Percentiles rank a stretch among this genome's conserved stretches.
These are phyloP conservation scores for Chrysochromulina parva DNA, from an alignment of 78 protist genomes.

Conservation along the genomic window DNA sequence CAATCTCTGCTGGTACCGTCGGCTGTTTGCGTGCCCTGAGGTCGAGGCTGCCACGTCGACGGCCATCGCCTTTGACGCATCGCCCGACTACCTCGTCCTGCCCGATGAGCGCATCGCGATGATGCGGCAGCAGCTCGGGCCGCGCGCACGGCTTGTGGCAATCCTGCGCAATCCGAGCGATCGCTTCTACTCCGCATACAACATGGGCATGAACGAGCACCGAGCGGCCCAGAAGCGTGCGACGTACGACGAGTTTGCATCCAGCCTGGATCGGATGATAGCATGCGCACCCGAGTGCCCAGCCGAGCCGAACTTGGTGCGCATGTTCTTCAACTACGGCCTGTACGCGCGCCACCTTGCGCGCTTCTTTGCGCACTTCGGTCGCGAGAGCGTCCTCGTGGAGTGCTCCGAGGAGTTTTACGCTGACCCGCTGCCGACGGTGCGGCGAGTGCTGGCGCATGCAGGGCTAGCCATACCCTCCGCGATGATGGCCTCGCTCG, in stretches of 20 bases:
- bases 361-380: background rate
- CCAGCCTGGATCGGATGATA: background rate
- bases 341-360: background rate
- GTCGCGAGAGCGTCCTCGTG: background rate
- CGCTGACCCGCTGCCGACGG: background rate
- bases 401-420: background rate
- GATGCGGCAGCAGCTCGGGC: background rate
- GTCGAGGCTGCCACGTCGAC: background rate
- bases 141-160: background rate
- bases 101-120: background rate
- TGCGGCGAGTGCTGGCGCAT: background rate
- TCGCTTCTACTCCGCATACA: background rate
- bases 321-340: background rate
- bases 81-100: constrained; percentile 5
- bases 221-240: background rate
- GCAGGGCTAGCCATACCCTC: background rate
- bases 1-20: constrained; percentile 1
- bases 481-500: background rate
- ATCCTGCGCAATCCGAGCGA: background rate
- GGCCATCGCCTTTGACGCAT: background rate
- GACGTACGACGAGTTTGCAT: background rate
- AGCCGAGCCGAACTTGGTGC: background rate
- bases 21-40: background rate
- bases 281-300: background rate
- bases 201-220: background rate